A percentile compares a stretch with the other conserved stretches of the same genome.
phyloP scores from a whole-genome alignment of 805 yeast genomes.

The Saccharomycopsis babjevae region DNA sequence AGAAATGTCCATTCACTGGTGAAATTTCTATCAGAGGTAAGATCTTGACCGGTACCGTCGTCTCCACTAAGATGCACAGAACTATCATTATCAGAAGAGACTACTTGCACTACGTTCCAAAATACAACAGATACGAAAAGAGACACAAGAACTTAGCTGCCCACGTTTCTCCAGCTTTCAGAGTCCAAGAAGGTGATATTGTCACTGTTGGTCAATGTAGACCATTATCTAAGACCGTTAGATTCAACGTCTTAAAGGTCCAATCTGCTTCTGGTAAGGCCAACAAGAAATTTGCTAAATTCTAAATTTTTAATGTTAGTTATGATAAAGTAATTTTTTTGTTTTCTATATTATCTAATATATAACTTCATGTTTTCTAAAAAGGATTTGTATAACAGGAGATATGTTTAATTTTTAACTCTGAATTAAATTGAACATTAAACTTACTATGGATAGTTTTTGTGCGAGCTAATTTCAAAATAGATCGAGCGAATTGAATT shows the following conservation, averaged over 20 bases:
- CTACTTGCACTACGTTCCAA: conserved; percentile 99
- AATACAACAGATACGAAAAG: conserved; percentile 99
- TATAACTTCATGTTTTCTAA: not conserved
- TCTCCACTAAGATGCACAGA: conserved; percentile 99
- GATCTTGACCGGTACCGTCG: conserved; percentile 98
- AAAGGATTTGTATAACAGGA: not conserved
- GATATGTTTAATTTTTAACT: not conserved
- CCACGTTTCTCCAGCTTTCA: conserved; percentile 99
- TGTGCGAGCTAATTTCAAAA: not conserved
- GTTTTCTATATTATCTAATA: not conserved
- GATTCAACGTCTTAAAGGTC: conserved; percentile 98
- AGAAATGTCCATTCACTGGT: conserved; percentile 99
- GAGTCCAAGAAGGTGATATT: conserved; percentile 97
- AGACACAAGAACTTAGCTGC: conserved; percentile 99
- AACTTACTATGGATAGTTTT: not conserved
- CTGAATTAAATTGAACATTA: not conserved
- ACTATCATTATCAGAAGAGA: conserved; percentile 99
- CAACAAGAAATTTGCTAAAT: conserved; percentile 93
- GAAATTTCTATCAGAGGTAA: conserved; percentile 97
- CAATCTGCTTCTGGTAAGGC: conserved; percentile 78
- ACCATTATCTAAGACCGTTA: conserved; percentile 98
- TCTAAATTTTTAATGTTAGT: conserved; percentile 41
- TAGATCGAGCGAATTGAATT: not conserved
- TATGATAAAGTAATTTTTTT: conserved; percentile 1
- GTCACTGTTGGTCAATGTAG: conserved; percentile 99